phyloP scores from a whole-genome alignment of 2,329 filamentous ascomycete species.

The Diatrype stigma region DNA sequence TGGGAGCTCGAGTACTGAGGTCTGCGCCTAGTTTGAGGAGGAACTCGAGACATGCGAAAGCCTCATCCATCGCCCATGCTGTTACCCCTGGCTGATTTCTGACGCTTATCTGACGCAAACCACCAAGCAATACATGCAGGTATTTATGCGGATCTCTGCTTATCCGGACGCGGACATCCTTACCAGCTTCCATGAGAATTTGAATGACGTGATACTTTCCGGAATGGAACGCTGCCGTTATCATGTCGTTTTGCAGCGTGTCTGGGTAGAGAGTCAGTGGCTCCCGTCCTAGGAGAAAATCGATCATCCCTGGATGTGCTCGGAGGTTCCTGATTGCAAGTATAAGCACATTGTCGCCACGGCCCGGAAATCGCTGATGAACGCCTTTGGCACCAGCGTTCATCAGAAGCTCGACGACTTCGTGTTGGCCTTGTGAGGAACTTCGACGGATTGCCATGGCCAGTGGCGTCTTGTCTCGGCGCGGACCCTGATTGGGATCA shows the following conservation, averaged over 20 bases:
- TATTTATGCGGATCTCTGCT: neutral
- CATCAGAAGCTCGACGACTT: neutral
- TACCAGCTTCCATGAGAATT: neutral
- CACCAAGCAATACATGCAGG: neutral
- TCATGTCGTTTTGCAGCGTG: neutral
- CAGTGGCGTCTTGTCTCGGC: neutral
- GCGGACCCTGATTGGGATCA: neutral
- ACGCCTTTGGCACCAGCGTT: neutral
- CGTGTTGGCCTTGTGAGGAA: no score
- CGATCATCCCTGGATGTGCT: neutral
- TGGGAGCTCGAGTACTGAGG: no score
- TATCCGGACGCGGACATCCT: neutral
- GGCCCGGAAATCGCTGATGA: neutral
- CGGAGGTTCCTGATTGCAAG: neutral
- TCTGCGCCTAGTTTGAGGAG: no score
- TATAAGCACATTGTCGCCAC: neutral
- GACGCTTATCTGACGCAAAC: no score
- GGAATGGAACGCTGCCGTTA: neutral
- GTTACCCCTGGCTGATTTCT: no score
- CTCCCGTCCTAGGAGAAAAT: neutral
- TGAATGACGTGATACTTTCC: neutral
- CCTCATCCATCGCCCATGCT: no score
- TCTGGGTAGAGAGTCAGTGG: neutral
- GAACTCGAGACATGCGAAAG: no score
- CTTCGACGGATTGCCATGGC: neutral